A percentile compares a stretch with the other conserved stretches of the same genome.
Evolutionary conservation across 768 basidiomycete species (phyloP).

Genomic region (Lactarius pseudohatsudake): DNA sequence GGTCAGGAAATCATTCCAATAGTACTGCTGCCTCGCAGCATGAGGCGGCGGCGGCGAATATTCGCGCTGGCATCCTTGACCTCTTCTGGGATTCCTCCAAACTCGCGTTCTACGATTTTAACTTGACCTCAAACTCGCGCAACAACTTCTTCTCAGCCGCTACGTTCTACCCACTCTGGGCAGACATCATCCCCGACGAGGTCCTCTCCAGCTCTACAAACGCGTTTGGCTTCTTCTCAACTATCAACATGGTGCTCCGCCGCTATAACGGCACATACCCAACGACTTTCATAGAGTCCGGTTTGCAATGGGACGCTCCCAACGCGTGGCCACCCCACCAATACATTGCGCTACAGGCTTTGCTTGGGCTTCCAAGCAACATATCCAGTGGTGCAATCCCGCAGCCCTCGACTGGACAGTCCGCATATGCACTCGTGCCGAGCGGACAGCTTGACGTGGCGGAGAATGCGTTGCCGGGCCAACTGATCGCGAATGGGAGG

Average conservation of each 20-base stretch:
- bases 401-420: conserved; percentile 47
- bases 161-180: conserved; percentile 85
- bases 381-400: conserved; percentile 61
- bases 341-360: conserved; percentile 75
- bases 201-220: conserved; percentile 54
- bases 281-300: conserved; percentile 71
- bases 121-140: conserved; percentile 64
- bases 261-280: conserved; percentile 89
- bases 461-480: conserved; percentile 71
- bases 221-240: conserved; percentile 71
- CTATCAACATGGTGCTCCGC: conserved; percentile 75
- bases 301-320: conserved; percentile 89
- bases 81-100: conserved; percentile 80
- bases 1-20: conserved; percentile 38
- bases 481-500: conserved; percentile 47
- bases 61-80: conserved; percentile 76
- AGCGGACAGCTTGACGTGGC: conserved; percentile 75
- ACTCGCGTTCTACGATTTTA: conserved; percentile 92
- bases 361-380: conserved; percentile 71
- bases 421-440: conserved; percentile 69
- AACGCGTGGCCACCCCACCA: conserved; percentile 89
- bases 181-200: conserved; percentile 76
- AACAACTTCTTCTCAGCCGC: conserved; percentile 70
- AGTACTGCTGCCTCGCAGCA: conserved; percentile 49
- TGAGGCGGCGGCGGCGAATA: conserved; percentile 50